These are phyloP conservation scores for Biscogniauxia marginata DNA, from an alignment of 2,329 filamentous ascomycete genomes.

Conservation along the genomic window DNA sequence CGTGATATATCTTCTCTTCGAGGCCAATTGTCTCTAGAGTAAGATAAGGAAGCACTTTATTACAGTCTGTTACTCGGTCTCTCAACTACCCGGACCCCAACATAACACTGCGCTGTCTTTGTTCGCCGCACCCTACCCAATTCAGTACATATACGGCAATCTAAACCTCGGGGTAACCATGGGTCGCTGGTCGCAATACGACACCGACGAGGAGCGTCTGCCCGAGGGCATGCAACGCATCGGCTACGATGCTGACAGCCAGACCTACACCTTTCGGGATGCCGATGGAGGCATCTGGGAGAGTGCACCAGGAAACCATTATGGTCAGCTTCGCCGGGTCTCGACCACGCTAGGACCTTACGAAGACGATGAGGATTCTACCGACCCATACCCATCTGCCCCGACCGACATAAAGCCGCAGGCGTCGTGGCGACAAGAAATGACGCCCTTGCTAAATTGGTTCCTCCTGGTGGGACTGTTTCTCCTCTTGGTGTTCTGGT, in stretches of 20 bases:
- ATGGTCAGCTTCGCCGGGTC: slow-evolving; percentile 40
- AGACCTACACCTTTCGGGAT: slow-evolving; percentile 47
- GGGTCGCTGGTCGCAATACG: slow-evolving; percentile 35
- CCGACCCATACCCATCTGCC: slow-evolving; percentile 18
- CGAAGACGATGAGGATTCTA: slow-evolving; percentile 17
- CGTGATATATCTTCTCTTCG: too few species aligned
- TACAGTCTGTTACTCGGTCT: too few species aligned
- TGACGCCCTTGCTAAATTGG: slow-evolving; percentile 58
- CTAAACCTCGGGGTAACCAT: slow-evolving; percentile 14
- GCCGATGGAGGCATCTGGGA: slow-evolving; percentile 43
- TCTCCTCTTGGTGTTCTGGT: slow-evolving; percentile 50
- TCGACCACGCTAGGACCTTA: slow-evolving; percentile 17
- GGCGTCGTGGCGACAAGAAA: slow-evolving; percentile 49
- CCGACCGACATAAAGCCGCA: slow-evolving; percentile 7
- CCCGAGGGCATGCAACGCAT: slow-evolving; percentile 48
- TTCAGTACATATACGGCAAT: too few species aligned
- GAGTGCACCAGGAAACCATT: slow-evolving; percentile 44
- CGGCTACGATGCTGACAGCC: slow-evolving; percentile 50
- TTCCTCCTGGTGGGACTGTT: slow-evolving; percentile 52
- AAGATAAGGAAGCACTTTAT: too few species aligned
- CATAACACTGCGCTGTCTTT: too few species aligned
- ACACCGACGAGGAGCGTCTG: slow-evolving; percentile 44
- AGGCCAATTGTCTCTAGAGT: too few species aligned
- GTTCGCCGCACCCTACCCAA: too few species aligned
- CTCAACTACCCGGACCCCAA: too few species aligned